Conservation (phyloP, 1,284 basidiomycete genomes). For the Sanguinoderma infundibulare region DNA sequence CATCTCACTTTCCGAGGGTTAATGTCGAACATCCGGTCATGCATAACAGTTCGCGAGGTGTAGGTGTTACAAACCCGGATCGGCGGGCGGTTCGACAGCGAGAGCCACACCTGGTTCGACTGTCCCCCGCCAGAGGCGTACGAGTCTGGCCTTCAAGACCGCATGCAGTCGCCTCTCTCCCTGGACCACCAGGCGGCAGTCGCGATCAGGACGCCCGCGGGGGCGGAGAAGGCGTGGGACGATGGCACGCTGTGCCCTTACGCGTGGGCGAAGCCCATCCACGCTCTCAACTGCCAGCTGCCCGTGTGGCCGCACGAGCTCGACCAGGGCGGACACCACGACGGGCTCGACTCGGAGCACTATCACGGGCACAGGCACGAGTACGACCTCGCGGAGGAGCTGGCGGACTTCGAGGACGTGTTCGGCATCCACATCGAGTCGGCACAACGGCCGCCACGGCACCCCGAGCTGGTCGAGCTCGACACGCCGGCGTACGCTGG, state of each 20-base stretch:
- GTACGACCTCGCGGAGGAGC: not conserved
- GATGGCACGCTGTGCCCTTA: constrained; percentile 78
- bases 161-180: constrained; percentile 18
- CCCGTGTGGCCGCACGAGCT: constrained; percentile 74
- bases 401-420: constrained; percentile 1
- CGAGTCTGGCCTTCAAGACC: constrained; percentile 15
- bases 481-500: constrained; percentile 86
- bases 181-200: constrained; percentile 15
- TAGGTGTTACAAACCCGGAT: constrained; percentile 29
- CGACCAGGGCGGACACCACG: constrained; percentile 39
- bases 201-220: constrained; percentile 20
- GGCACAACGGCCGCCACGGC: constrained; percentile 23
- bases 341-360: constrained; percentile 38
- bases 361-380: constrained; percentile 16
- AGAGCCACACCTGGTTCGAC: constrained; percentile 38
- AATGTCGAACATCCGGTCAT: constrained; percentile 6
- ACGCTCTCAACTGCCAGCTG: constrained; percentile 75
- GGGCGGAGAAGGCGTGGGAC: constrained; percentile 41
- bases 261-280: constrained; percentile 72
- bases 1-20: not conserved
- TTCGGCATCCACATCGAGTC: not conserved
- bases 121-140: constrained; percentile 60
- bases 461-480: constrained; percentile 64
- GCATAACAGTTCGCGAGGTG: constrained; percentile 45
- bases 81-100: no score